These are phyloP conservation scores for Misopates orontium DNA, from an alignment of 257 asterid species.

Conservation along the genomic window DNA sequence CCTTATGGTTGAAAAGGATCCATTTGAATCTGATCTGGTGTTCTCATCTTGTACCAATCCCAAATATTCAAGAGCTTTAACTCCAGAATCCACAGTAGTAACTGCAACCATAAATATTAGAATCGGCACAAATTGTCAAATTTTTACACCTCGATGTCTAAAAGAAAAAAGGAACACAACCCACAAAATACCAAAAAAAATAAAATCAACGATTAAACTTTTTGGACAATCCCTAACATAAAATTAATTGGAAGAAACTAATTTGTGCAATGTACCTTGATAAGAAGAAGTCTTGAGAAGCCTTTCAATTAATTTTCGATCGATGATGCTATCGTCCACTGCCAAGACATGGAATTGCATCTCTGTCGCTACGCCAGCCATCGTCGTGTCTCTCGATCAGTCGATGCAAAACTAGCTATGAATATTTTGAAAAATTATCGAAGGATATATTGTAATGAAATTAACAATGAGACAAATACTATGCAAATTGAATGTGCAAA, in stretches of 20 bases:
- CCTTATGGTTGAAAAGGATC: background rate
- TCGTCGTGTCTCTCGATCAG: background rate
- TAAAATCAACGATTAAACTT: no score
- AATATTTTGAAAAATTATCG: background rate
- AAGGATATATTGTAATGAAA: background rate
- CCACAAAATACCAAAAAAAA: no score
- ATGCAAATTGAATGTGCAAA: background rate
- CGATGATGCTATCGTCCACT: slow-evolving; percentile 57
- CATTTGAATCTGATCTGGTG: background rate
- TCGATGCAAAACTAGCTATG: background rate
- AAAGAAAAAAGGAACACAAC: no score
- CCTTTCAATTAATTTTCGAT: slow-evolving; percentile 49
- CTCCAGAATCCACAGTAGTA: slow-evolving; percentile 63
- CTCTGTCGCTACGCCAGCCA: slow-evolving; percentile 6
- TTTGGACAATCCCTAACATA: no score
- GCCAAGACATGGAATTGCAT: slow-evolving; percentile 48
- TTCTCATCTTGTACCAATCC: slow-evolving; percentile 48
- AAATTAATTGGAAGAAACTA: no score
- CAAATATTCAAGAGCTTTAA: slow-evolving; percentile 51
- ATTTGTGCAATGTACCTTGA: slow-evolving; percentile 35
- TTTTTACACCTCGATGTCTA: no score
- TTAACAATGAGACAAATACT: no score
- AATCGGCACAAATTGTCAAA: background rate
- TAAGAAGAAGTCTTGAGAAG: slow-evolving; percentile 50
- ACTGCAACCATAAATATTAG: slow-evolving; percentile 34